phyloP scores from a whole-genome alignment of 306 rosid species.

The Castanea mollissima region DNA sequence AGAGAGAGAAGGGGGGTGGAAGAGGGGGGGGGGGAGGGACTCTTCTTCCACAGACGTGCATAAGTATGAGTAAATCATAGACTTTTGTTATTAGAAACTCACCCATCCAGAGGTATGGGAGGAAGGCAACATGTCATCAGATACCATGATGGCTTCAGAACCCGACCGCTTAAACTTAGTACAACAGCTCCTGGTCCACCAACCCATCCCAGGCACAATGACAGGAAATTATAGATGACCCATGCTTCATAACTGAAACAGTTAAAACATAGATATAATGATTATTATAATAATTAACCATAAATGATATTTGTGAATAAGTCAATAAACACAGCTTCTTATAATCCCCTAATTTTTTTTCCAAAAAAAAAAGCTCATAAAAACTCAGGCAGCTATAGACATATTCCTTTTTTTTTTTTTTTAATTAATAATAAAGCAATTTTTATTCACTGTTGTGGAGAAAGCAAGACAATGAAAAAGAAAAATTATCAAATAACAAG shows the following conservation, averaged over 20 bases:
- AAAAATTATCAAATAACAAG: neutral
- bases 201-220: slow-evolving; percentile 96
- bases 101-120: slow-evolving; percentile 95
- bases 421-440: neutral
- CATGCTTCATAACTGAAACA: slow-evolving; percentile 92
- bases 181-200: slow-evolving; percentile 99
- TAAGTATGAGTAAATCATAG: neutral
- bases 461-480: neutral
- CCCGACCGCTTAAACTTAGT: slow-evolving; percentile 81
- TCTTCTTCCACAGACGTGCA: neutral
- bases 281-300: slow-evolving; percentile 4
- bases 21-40: neutral
- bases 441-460: neutral
- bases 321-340: neutral
- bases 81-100: slow-evolving; percentile 32
- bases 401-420: neutral
- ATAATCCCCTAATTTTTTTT: neutral
- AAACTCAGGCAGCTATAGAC: neutral
- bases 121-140: slow-evolving; percentile 93
- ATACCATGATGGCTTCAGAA: slow-evolving; percentile 78
- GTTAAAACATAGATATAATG: neutral
- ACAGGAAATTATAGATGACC: slow-evolving; percentile 91
- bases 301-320: neutral
- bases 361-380: too few relatives aligned
- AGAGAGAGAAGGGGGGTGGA: neutral